Conservation (phyloP, 148 eudicot genomes). For the Bassia scoparia region DNA sequence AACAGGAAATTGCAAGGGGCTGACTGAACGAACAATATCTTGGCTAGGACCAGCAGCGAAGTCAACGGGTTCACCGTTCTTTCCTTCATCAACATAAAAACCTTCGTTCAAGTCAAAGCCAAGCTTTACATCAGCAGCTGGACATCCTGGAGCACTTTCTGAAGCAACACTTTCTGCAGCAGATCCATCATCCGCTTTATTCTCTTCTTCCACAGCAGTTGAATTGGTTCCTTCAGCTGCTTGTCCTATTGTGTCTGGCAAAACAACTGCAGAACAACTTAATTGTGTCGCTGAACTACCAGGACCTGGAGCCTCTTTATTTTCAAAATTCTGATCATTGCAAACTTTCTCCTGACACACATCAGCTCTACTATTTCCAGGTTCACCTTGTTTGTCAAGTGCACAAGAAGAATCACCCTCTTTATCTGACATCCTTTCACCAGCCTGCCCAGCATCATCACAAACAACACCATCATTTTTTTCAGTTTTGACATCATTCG, state of each 20-base stretch:
- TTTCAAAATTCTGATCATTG: too few species aligned
- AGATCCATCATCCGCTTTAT: constrained; percentile 13
- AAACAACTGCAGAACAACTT: too few species aligned
- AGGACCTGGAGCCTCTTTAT: too few species aligned
- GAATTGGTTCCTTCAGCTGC: constrained; percentile 6
- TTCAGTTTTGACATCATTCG: constrained; percentile 20
- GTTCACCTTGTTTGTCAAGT: constrained; percentile 24
- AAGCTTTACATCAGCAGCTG: constrained; percentile 38
- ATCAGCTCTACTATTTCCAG: constrained; percentile 16
- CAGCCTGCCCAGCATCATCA: constrained; percentile 17
- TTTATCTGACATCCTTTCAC: constrained; percentile 15
- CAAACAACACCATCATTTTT: constrained; percentile 18
- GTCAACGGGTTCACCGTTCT: constrained; percentile 35
- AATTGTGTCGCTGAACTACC: too few species aligned
- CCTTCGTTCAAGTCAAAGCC: constrained; percentile 77
- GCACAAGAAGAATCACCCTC: constrained; percentile 6
- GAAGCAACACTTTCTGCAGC: constrained; percentile 22
- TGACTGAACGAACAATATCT: constrained; percentile 28
- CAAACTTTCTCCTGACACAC: too few species aligned
- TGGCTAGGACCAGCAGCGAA: constrained; percentile 24
- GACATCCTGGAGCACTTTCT: constrained; percentile 26
- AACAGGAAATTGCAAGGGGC: constrained; percentile 31
- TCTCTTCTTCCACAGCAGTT: constrained; percentile 4
- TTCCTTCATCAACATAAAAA: constrained; percentile 56
- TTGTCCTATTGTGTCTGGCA: neutral